These are phyloP conservation scores for Ceriops tagal DNA, from an alignment of 345 rosid species.

Conservation along the genomic window DNA sequence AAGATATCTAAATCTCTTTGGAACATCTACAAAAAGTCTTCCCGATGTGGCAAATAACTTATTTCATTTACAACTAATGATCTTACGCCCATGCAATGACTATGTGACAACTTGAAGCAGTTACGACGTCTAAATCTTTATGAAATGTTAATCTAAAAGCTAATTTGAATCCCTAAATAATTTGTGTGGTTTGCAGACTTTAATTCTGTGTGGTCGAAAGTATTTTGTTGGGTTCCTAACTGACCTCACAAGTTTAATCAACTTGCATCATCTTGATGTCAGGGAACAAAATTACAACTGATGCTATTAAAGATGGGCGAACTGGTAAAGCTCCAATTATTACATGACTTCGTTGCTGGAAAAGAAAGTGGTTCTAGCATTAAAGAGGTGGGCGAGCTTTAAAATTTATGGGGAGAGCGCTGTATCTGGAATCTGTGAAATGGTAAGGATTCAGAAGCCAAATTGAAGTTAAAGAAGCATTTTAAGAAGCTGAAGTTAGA, in stretches of 20 bases:
- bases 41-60: too few relatives aligned
- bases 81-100: too few relatives aligned
- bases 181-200: neutral
- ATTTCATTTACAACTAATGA: too few relatives aligned
- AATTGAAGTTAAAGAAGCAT: too few relatives aligned
- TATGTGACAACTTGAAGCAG: neutral
- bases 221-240: neutral
- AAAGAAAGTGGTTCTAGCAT: neutral
- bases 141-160: too few relatives aligned
- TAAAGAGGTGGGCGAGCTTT: neutral
- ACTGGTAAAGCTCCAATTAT: neutral
- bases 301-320: neutral
- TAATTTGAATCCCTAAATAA: too few relatives aligned
- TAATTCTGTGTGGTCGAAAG: neutral
- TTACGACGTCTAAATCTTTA: too few relatives aligned
- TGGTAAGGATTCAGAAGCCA: neutral
- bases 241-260: neutral
- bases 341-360: neutral
- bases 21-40: too few relatives aligned
- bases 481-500: too few relatives aligned
- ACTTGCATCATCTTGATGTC: neutral
- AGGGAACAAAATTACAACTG: slow-evolving; percentile 1
- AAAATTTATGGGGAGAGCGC: neutral
- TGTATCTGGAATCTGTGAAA: slow-evolving; percentile 4
- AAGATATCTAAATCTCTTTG: too few relatives aligned